A percentile compares a stretch with the other conserved stretches of the same genome.
These are phyloP conservation scores for Teunomyces stri DNA, from an alignment of 805 yeast species.

Conservation along the genomic window DNA sequence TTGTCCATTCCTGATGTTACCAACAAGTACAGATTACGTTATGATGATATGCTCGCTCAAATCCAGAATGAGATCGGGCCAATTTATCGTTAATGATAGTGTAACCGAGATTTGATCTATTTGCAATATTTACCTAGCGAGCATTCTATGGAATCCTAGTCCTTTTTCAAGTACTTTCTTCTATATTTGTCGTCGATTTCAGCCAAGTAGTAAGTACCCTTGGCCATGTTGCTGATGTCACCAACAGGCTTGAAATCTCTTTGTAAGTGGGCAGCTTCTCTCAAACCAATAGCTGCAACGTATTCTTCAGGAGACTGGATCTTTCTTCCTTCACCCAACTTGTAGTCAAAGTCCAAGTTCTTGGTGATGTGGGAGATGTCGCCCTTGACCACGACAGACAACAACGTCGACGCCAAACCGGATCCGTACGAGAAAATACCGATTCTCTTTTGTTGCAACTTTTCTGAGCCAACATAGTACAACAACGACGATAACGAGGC, in stretches of 20 bases:
- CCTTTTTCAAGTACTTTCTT: slow-evolving; percentile 73
- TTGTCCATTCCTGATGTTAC: too few relatives aligned
- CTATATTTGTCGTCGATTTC: slow-evolving; percentile 85
- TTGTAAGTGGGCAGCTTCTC: slow-evolving; percentile 87
- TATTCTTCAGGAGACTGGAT: slow-evolving; percentile 74
- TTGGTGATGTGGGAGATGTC: slow-evolving; percentile 69
- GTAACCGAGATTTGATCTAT: neutral
- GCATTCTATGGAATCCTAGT: slow-evolving; percentile 29
- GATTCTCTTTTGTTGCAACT: slow-evolving; percentile 77
- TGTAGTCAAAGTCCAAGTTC: slow-evolving; percentile 63
- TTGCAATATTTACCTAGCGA: neutral
- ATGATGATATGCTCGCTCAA: too few relatives aligned
- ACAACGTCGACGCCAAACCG: slow-evolving; percentile 91
- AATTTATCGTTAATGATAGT: too few relatives aligned
- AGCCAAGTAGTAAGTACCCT: slow-evolving; percentile 81
- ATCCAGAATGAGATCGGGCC: too few relatives aligned
- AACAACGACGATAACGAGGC: slow-evolving; percentile 82
- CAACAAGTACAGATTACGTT: too few relatives aligned
- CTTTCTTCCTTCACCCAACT: slow-evolving; percentile 61
- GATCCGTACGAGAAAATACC: slow-evolving; percentile 97
- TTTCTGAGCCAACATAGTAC: slow-evolving; percentile 68
- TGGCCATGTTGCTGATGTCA: slow-evolving; percentile 61
- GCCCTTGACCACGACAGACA: slow-evolving; percentile 74
- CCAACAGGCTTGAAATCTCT: slow-evolving; percentile 81
- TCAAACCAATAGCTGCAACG: slow-evolving; percentile 73